Evolutionary conservation across 2,329 filamentous ascomycete species (phyloP).

Genomic region (Cladosporium sp.): DNA sequence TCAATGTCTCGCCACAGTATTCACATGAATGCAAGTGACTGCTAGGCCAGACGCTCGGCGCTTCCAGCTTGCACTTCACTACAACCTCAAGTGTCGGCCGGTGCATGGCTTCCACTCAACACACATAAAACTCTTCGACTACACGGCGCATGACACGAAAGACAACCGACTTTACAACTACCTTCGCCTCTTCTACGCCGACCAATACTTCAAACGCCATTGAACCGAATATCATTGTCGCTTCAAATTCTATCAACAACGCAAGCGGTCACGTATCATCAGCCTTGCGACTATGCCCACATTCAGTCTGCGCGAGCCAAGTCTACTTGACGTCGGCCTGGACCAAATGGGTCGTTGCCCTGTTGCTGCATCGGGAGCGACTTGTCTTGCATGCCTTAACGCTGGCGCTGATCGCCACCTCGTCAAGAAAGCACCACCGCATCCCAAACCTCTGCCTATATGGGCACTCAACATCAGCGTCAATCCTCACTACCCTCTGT

Average conservation of each 20-base stretch:
- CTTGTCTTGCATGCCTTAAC: neutral
- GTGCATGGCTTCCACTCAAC: neutral
- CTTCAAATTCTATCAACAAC: neutral
- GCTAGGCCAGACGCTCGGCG: neutral
- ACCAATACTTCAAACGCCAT: neutral
- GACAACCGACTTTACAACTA: neutral
- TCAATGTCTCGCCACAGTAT: neutral
- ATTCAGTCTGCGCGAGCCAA: neutral
- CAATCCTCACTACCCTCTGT: neutral
- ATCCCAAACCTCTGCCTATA: neutral
- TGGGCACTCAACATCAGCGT: neutral
- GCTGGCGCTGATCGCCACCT: neutral
- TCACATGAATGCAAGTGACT: neutral
- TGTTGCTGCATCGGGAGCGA: neutral
- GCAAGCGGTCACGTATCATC: neutral
- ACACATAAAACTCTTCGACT: neutral
- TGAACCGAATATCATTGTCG: neutral
- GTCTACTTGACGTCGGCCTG: neutral
- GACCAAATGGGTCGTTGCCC: neutral
- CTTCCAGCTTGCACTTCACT: neutral
- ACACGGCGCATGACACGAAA: neutral
- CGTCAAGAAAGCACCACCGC: neutral
- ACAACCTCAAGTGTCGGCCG: neutral
- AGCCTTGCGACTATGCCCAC: neutral
- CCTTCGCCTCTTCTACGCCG: neutral